Conservation (phyloP, 176 grass and related monocot species). For the Thalia dealbata region DNA sequence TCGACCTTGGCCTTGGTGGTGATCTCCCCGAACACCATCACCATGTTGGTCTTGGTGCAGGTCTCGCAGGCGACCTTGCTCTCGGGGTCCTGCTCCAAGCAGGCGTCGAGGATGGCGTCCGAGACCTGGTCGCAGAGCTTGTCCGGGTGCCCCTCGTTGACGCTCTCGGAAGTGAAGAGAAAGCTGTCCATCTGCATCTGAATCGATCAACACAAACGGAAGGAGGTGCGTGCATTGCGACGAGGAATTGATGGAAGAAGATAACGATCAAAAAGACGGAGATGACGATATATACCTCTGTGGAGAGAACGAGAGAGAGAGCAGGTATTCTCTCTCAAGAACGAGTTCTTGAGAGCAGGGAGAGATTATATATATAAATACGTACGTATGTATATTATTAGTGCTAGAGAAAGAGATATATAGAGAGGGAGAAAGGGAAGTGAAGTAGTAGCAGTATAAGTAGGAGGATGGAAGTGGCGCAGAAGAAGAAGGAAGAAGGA, state of each 20-base stretch:
- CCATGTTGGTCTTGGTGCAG: slow-evolving; percentile 22
- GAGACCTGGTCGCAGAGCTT: slow-evolving; percentile 19
- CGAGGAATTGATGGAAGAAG: no score
- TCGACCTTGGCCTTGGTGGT: slow-evolving; percentile 16
- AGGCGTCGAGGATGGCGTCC: slow-evolving; percentile 7
- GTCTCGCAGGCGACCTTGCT: slow-evolving; percentile 20
- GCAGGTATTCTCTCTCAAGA: no score
- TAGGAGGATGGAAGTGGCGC: not conserved
- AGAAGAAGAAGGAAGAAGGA: not conserved
- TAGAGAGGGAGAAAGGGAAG: no score
- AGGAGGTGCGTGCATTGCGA: no score
- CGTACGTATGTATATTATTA: no score
- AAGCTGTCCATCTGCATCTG: not conserved
- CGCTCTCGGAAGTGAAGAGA: slow-evolving; percentile 12
- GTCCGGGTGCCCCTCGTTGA: slow-evolving; percentile 19
- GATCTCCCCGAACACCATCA: slow-evolving; percentile 22
- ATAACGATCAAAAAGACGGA: no score
- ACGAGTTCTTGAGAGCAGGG: no score
- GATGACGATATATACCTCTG: no score
- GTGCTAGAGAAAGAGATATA: no score
- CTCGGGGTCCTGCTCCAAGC: slow-evolving; percentile 14
- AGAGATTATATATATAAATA: no score
- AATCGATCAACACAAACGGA: not conserved
- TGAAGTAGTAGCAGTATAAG: no score
- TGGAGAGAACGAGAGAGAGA: no score